Evolutionary conservation across 108 stramenopile species (phyloP).

Genomic region (Stephanodiscus triporus): DNA sequence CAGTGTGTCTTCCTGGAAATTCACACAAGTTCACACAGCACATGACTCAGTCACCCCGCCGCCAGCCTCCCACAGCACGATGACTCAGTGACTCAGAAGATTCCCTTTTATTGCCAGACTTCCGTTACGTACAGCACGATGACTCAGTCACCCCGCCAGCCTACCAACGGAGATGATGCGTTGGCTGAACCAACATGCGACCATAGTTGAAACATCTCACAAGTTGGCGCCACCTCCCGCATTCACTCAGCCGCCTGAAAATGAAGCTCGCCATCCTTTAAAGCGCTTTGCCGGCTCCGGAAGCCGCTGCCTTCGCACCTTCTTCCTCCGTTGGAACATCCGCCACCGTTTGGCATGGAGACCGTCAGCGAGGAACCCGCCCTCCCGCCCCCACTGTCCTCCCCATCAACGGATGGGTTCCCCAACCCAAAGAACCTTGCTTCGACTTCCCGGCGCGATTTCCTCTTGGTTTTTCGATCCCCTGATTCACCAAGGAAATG

Average conservation of each 20-base stretch:
- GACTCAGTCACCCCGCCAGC: no score
- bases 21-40: no score
- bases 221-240: no score
- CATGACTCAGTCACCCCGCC: no score
- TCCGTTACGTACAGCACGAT: no score
- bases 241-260: neutral
- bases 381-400: neutral
- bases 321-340: constrained; percentile 9
- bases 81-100: no score
- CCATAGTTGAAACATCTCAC: no score
- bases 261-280: constrained; percentile 37
- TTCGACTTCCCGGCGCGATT: constrained; percentile 43
- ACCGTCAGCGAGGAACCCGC: constrained; percentile 1
- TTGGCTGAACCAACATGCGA: no score
- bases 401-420: constrained; percentile 38
- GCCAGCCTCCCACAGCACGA: no score
- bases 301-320: constrained; percentile 34
- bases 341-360: constrained; percentile 21
- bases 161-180: no score
- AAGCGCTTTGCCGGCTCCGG: constrained; percentile 24
- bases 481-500: constrained; percentile 49
- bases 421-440: constrained; percentile 20
- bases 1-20: no score
- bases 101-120: no score
- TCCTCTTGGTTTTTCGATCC: constrained; percentile 51